These are phyloP conservation scores for Solanum clarkiae DNA, from an alignment of 257 asterid species.

Conservation along the genomic window DNA sequence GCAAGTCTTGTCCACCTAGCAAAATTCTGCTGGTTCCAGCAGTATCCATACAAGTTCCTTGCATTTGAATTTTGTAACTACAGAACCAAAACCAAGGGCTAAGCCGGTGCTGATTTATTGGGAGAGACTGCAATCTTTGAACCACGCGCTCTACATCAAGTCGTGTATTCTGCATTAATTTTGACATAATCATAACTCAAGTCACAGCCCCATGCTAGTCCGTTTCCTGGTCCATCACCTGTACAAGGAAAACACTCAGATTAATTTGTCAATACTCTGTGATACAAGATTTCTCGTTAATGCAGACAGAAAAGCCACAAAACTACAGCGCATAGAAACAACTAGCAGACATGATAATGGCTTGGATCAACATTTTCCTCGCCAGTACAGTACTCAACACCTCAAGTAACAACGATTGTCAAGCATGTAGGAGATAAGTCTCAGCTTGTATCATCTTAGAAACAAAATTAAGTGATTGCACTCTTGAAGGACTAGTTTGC, in stretches of 20 bases:
- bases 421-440: not conserved
- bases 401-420: not conserved
- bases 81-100: not conserved
- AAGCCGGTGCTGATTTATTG: not conserved
- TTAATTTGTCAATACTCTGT: not conserved
- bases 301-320: not conserved
- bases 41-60: not conserved
- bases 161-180: slow-evolving; percentile 83
- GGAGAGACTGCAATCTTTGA: not conserved
- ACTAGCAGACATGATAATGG: not conserved
- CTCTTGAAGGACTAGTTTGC: not conserved
- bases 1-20: not conserved
- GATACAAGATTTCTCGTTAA: not conserved
- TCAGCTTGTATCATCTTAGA: not conserved
- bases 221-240: slow-evolving; percentile 78
- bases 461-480: not conserved
- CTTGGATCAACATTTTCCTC: not conserved
- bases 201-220: slow-evolving; percentile 95
- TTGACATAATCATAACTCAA: slow-evolving; percentile 89
- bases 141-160: not conserved
- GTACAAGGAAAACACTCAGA: not conserved
- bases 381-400: not conserved
- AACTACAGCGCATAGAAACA: not conserved
- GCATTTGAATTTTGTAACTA: not conserved
- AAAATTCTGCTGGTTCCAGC: not conserved